These are phyloP conservation scores for Biancaea sappan DNA, from an alignment of 306 rosid genomes.

Conservation along the genomic window DNA sequence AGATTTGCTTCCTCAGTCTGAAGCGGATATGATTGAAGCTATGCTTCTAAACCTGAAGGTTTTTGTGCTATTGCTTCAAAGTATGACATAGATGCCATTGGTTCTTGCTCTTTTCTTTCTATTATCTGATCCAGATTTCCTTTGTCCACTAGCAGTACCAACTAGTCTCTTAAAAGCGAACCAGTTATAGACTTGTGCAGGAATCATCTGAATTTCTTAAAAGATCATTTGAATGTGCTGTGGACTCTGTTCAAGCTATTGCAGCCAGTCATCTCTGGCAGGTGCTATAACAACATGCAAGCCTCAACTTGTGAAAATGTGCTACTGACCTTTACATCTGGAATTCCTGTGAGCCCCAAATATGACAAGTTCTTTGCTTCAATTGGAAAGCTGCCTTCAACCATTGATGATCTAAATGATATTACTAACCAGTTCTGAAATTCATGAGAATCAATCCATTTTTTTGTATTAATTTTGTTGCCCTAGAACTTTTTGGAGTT, in stretches of 20 bases:
- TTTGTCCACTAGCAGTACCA: constrained; percentile 10
- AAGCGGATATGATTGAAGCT: constrained; percentile 90
- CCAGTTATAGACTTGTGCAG: constrained; percentile 48
- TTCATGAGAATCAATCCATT: not conserved
- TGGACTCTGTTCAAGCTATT: constrained; percentile 64
- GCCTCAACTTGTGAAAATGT: too few species aligned
- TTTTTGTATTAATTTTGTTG: not conserved
- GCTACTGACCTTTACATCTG: not conserved
- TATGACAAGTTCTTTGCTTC: not conserved
- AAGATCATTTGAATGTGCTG: constrained; percentile 86
- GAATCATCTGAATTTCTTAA: constrained; percentile 88
- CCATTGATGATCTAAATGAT: too few species aligned
- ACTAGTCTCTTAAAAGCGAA: constrained; percentile 5
- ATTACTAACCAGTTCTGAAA: not conserved
- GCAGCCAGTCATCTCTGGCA: constrained; percentile 99
- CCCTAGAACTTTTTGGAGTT: not conserved
- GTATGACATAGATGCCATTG: constrained; percentile 10
- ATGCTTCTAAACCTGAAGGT: constrained; percentile 89
- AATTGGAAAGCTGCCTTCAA: too few species aligned
- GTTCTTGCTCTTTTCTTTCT: constrained; percentile 5
- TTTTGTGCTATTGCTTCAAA: constrained; percentile 23
- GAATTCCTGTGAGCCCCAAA: too few species aligned
- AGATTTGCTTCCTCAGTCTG: constrained; percentile 87
- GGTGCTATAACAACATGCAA: too few species aligned
- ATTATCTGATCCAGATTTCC: constrained; percentile 12